phyloP scores from a whole-genome alignment of 2,329 filamentous ascomycete species.

The Ceratocystis smalleyi region DNA sequence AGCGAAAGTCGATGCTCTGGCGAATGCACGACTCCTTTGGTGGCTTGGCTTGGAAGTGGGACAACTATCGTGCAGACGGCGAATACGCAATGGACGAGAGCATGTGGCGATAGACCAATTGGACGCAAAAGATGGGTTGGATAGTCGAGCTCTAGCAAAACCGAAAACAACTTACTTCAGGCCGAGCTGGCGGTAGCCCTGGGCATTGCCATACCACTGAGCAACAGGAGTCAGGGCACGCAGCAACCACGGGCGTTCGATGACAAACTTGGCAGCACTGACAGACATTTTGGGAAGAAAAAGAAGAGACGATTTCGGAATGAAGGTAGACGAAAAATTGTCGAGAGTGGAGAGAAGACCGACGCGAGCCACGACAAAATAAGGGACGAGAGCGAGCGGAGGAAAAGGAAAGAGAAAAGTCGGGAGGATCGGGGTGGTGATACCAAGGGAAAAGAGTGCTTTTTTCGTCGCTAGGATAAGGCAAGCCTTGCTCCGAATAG shows the following conservation, averaged over 20 bases:
- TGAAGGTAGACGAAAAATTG: slow-evolving; percentile 19
- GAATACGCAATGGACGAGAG: background rate
- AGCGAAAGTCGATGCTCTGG: too few relatives aligned
- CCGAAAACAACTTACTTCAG: slow-evolving; percentile 44
- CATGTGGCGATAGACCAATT: background rate
- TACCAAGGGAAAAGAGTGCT: slow-evolving; percentile 12
- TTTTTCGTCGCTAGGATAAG: slow-evolving; percentile 6
- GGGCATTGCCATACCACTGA: slow-evolving; percentile 75
- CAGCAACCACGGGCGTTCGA: slow-evolving; percentile 69
- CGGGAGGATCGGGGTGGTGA: slow-evolving; percentile 16
- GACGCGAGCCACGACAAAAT: slow-evolving; percentile 1
- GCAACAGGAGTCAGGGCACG: slow-evolving; percentile 55
- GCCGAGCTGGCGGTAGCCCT: slow-evolving; percentile 86
- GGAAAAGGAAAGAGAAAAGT: slow-evolving; percentile 10
- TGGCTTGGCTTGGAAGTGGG: background rate
- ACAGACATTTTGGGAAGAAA: slow-evolving; percentile 45
- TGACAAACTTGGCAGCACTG: slow-evolving; percentile 57
- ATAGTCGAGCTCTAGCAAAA: background rate
- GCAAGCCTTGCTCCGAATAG: slow-evolving; percentile 7
- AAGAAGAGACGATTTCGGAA: slow-evolving; percentile 21
- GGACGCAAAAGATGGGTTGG: background rate
- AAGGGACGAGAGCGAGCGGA: slow-evolving; percentile 1
- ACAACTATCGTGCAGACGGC: too few relatives aligned
- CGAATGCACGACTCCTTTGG: background rate
- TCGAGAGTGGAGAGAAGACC: slow-evolving; percentile 19